Evolutionary conservation across 2,329 filamentous ascomycete species (phyloP).

Genomic region (Ophiocordyceps camponoti-rufipedis): DNA sequence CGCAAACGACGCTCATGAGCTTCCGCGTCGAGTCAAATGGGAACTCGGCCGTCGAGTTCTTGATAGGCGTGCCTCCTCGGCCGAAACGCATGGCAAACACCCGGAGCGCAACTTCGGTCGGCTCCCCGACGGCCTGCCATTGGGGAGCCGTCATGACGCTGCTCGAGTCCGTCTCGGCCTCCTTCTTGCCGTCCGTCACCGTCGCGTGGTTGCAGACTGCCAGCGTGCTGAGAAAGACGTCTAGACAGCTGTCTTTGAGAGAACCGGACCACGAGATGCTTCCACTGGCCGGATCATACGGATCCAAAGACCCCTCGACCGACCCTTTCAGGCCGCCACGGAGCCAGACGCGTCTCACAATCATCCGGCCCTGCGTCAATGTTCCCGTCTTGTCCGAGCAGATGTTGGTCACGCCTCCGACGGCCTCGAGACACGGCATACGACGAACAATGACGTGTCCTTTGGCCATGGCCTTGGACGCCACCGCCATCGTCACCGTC

Average conservation of each 20-base stretch:
- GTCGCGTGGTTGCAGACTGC: constrained; percentile 43
- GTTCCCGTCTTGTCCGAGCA: constrained; percentile 57
- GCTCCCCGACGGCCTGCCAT: constrained; percentile 46
- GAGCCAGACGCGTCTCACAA: constrained; percentile 43
- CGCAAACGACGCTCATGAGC: constrained; percentile 55
- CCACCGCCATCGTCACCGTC: constrained; percentile 53
- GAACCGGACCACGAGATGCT: constrained; percentile 25
- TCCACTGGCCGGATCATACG: constrained; percentile 43
- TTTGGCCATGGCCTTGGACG: constrained; percentile 45
- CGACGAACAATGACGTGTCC: constrained; percentile 48
- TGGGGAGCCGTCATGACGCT: constrained; percentile 22
- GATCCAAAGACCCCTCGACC: constrained; percentile 36
- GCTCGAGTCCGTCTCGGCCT: constrained; percentile 25
- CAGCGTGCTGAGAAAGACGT: constrained; percentile 32
- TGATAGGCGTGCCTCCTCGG: constrained; percentile 25
- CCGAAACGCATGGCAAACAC: constrained; percentile 55
- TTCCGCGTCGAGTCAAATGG: constrained; percentile 60
- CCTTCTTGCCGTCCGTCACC: constrained; percentile 28
- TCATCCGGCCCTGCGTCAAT: constrained; percentile 48
- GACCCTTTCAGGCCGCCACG: constrained; percentile 31
- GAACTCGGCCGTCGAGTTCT: constrained; percentile 41
- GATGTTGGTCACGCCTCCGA: constrained; percentile 52
- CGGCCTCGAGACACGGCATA: constrained; percentile 45
- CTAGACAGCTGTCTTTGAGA: constrained; percentile 21
- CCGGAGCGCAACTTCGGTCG: constrained; percentile 57